phyloP scores from a whole-genome alignment of 352 stramenopile species.

The Globisporangium emineosum region DNA sequence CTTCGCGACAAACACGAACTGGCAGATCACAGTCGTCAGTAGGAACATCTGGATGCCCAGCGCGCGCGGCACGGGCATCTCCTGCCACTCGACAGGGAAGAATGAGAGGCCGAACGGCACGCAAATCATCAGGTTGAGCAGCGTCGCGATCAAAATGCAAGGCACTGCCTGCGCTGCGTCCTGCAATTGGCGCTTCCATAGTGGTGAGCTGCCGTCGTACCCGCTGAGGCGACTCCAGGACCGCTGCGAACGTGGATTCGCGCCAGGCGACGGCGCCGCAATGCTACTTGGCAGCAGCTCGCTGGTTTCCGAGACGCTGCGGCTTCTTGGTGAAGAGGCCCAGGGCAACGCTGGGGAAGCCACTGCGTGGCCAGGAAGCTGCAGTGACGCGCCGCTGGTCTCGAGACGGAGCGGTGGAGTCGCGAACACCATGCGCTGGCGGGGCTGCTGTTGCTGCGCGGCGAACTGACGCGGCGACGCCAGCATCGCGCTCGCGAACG shows the following conservation, averaged over 20 bases:
- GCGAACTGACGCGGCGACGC: slow-evolving; percentile 11
- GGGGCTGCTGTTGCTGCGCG: slow-evolving; percentile 13
- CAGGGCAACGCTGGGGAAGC: slow-evolving; percentile 14
- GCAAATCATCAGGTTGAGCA: slow-evolving; percentile 87
- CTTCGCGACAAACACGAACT: slow-evolving; percentile 76
- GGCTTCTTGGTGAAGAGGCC: not conserved
- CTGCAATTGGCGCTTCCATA: slow-evolving; percentile 25
- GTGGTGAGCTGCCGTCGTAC: slow-evolving; percentile 3
- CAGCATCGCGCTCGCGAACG: slow-evolving; percentile 18
- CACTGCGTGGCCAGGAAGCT: slow-evolving; percentile 38
- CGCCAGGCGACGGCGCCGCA: slow-evolving; percentile 19
- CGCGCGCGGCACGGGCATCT: slow-evolving; percentile 69
- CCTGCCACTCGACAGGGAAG: slow-evolving; percentile 77
- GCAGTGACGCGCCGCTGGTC: slow-evolving; percentile 40
- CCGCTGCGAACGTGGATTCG: slow-evolving; percentile 17
- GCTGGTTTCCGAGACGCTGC: slow-evolving; percentile 19
- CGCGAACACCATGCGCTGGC: slow-evolving; percentile 58
- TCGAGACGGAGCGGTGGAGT: slow-evolving; percentile 63
- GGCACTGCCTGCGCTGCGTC: slow-evolving; percentile 42
- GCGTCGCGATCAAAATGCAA: slow-evolving; percentile 63
- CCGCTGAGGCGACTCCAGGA: slow-evolving; percentile 22
- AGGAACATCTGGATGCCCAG: slow-evolving; percentile 85
- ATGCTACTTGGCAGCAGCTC: slow-evolving; percentile 24
- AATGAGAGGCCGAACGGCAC: slow-evolving; percentile 84
- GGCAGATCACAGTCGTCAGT: slow-evolving; percentile 71